Base-by-base conservation (phyloP, 2,329 filamentous ascomycete species). In the Colletotrichum chlorophyti region DNA sequence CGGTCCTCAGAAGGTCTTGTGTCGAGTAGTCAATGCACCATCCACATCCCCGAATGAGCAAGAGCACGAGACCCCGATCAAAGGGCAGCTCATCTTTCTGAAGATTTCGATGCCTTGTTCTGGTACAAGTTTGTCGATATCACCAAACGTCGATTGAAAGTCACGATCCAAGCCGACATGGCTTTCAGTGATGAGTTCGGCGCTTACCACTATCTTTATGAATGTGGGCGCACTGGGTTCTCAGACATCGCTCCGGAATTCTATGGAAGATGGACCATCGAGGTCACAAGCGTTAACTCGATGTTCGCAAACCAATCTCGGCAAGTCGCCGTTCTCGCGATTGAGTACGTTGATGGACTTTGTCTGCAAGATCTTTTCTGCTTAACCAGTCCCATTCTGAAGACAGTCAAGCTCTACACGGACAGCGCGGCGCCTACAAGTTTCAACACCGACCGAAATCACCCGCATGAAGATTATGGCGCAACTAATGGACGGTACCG, bases 21-120 rank as follows among this genome's bases (percentile, higher is more conserved):
- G 53, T 12, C n/a, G 17, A 8, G 53, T 58, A 9, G 12, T 53
- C 47, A 4, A 9, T 2, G 11, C 32, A 19, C 47, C 53, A 10
- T 23, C 27, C 12, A 1, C 34, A 12, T 14, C 32, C 5, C 21
- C 40, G 1, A 4, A 1, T 3, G 12, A 26, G 0, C 1, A 52
- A 1, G 26, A 19, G 47, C 14, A 57, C 0, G 19, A 38, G 21
- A 3, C 23, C 2, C 32, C 34, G 0, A 12, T 1, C 3, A n/a
- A 34, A 1, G 34, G 21, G 2, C 47, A 53, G 11, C 7, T 40
- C 1, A 31, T 58, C 6, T 19, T 58, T 3, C 7, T 46, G n/a
- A 58, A 58, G 47, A 4, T 58, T 1, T 23, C 3, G 53, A 53
- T 40, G 3, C 53, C 12, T 2, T 53, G 15, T 46, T 58, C 32